Conservation (phyloP, 306 rosid genomes). For the Dryas alaskensis region DNA sequence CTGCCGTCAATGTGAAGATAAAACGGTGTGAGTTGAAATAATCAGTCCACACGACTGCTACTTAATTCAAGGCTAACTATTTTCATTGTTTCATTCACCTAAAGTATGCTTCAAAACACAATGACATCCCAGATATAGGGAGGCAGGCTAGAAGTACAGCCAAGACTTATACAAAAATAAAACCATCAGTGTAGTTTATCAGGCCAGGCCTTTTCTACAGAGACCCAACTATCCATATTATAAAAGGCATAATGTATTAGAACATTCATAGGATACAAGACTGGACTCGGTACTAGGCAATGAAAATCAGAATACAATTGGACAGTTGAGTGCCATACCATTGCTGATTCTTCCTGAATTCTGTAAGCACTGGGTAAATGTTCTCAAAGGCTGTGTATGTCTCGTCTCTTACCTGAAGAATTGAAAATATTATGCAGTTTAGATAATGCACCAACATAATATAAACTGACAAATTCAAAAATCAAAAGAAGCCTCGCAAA, state of each 20-base stretch:
- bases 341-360: constrained; percentile 90
- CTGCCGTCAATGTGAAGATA: background rate
- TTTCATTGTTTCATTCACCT: too few species aligned
- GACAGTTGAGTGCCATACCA: constrained; percentile 44
- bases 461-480: background rate
- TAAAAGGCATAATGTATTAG: background rate
- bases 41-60: background rate
- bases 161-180: too few species aligned
- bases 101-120: too few species aligned
- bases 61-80: background rate
- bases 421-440: background rate
- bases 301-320: background rate
- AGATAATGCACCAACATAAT: background rate
- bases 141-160: too few species aligned
- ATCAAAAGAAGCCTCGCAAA: background rate
- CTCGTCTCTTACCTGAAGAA: constrained; percentile 75
- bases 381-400: constrained; percentile 93
- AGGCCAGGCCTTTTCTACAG: too few species aligned
- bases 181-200: too few species aligned
- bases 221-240: too few species aligned
- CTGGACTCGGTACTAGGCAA: background rate
- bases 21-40: background rate
- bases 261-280: background rate
- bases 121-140: too few species aligned
- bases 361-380: constrained; percentile 88